Percentiles rank a stretch among this genome's conserved stretches.
Evolutionary conservation across 2,329 filamentous ascomycete species (phyloP).

Genomic region (Pyrenochaeta sp.): DNA sequence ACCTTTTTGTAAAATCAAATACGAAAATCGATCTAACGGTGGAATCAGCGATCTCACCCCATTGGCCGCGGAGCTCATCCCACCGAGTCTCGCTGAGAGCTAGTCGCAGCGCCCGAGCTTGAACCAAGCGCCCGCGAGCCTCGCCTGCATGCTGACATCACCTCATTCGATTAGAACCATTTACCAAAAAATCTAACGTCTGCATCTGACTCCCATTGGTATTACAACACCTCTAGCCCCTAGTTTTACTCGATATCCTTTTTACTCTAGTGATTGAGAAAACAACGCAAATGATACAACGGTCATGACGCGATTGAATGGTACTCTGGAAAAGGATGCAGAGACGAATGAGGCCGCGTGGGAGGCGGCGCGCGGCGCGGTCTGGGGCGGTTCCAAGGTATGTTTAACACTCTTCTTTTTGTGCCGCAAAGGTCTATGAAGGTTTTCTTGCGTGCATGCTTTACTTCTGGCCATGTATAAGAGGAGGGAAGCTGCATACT

Average conservation of each 20-base stretch:
- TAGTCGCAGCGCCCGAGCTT: conserved; percentile 14
- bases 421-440: no score
- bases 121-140: neutral
- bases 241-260: no score
- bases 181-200: no score
- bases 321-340: conserved; percentile 65
- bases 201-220: no score
- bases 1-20: no score
- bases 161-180: conserved; percentile 2
- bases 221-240: neutral
- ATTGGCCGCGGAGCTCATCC: neutral
- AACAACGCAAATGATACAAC: neutral
- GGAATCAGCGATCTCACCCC: neutral
- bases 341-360: conserved; percentile 76
- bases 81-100: neutral
- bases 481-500: no score
- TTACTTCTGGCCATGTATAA: no score
- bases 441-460: neutral
- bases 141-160: conserved; percentile 30
- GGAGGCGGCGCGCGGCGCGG: conserved; percentile 74
- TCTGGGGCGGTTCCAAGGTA: conserved; percentile 72
- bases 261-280: neutral
- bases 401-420: conserved; percentile 11
- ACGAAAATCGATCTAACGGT: neutral
- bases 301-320: conserved; percentile 59